phyloP scores from a whole-genome alignment of 371 early-diverging fungal species.

The Mortierella sp. region DNA sequence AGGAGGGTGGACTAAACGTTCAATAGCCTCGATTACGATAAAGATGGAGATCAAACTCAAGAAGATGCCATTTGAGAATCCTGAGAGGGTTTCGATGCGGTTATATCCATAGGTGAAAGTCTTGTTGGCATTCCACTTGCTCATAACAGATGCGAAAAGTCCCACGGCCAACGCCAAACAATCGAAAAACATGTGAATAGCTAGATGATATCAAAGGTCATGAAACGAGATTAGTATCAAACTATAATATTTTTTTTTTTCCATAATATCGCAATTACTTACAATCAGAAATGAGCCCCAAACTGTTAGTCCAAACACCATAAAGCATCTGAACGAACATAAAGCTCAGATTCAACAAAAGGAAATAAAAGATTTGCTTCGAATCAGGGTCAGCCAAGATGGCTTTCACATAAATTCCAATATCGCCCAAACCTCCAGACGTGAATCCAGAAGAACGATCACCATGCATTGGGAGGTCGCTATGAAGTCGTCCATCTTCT shows the following conservation, averaged over 20 bases:
- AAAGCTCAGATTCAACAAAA: conserved; percentile 92
- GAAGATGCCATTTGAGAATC: conserved; percentile 92
- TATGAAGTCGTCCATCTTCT: conserved; percentile 28
- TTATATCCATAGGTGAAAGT: conserved; percentile 88
- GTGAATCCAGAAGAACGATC: conserved; percentile 23
- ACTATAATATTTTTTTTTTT: no score
- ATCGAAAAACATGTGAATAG: conserved; percentile 98
- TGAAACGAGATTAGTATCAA: background rate
- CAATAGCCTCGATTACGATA: conserved; percentile 92
- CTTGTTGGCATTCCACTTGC: conserved; percentile 88
- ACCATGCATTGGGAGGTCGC: conserved; percentile 41
- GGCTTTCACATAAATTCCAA: conserved; percentile 60
- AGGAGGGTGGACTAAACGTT: conserved; percentile 87
- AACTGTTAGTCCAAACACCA: conserved; percentile 92
- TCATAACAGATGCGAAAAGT: conserved; percentile 89
- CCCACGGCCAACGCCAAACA: conserved; percentile 91
- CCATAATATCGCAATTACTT: conserved; percentile 36
- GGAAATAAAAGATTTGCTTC: conserved; percentile 92
- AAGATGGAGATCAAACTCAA: conserved; percentile 89
- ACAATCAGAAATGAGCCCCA: conserved; percentile 95
- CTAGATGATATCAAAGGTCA: conserved; percentile 48
- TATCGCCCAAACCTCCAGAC: conserved; percentile 38
- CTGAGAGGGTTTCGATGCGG: conserved; percentile 92
- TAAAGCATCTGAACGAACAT: conserved; percentile 94
- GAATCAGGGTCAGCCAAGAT: conserved; percentile 80